phyloP scores from a whole-genome alignment of 148 eudicot species.

The Limonium bicolor region DNA sequence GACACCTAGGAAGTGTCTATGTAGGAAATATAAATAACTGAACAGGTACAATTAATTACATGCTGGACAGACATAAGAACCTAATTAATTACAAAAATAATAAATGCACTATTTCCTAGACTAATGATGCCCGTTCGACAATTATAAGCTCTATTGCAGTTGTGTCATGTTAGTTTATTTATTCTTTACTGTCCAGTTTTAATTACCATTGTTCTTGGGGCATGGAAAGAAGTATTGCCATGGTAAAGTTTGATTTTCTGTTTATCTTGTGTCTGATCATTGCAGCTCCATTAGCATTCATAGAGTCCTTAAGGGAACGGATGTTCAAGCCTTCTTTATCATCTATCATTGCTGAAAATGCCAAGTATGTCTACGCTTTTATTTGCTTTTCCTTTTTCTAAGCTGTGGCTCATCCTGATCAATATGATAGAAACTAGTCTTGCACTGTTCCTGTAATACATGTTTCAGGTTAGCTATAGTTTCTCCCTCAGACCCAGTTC shows the following conservation, averaged over 20 bases:
- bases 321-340: slow-evolving; percentile 95
- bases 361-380: slow-evolving; percentile 34
- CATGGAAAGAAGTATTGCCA: too few relatives aligned
- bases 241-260: neutral
- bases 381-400: neutral
- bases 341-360: slow-evolving; percentile 52
- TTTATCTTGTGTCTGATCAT: neutral
- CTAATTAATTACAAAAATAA: too few relatives aligned
- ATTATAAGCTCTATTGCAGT: too few relatives aligned
- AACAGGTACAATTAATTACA: too few relatives aligned
- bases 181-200: too few relatives aligned
- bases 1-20: too few relatives aligned
- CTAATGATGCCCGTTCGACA: too few relatives aligned
- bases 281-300: slow-evolving; percentile 80
- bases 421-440: neutral
- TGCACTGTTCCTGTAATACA: neutral
- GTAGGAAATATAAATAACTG: too few relatives aligned
- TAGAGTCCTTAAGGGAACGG: slow-evolving; percentile 83
- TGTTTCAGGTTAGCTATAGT: slow-evolving; percentile 55
- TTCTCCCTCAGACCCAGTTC: slow-evolving; percentile 72
- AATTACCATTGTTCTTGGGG: too few relatives aligned
- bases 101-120: too few relatives aligned
- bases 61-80: too few relatives aligned
- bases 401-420: neutral
- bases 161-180: too few relatives aligned